Percentiles rank a stretch among this genome's conserved stretches.
These are phyloP conservation scores for Phytophthora chlamydospora DNA, from an alignment of 352 stramenopile genomes.

Conservation along the genomic window DNA sequence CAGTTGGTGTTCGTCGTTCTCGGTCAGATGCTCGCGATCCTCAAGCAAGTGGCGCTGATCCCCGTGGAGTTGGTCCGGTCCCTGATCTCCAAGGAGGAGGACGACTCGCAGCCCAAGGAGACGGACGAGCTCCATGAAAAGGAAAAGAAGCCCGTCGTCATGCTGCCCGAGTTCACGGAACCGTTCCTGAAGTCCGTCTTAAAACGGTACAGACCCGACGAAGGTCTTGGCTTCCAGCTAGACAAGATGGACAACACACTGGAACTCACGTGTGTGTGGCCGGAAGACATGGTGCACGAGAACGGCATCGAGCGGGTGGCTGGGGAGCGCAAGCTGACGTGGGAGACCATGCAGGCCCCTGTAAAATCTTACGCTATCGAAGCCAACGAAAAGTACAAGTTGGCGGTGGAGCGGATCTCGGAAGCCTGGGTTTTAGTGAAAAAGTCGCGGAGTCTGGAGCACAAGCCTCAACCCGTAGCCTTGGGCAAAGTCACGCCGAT, in stretches of 20 bases:
- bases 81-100: constrained; percentile 15
- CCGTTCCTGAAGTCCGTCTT: constrained; percentile 48
- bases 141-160: constrained; percentile 15
- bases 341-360: constrained; percentile 65
- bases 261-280: constrained; percentile 70
- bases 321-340: constrained; percentile 59
- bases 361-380: constrained; percentile 73
- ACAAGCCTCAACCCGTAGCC: constrained; percentile 6
- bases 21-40: constrained; percentile 16
- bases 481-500: constrained; percentile 23
- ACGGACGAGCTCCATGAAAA: constrained; percentile 20
- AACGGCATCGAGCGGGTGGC: constrained; percentile 37
- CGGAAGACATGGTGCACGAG: constrained; percentile 37
- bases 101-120: constrained; percentile 5
- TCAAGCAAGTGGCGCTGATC: constrained; percentile 24
- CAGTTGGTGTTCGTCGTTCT: constrained; percentile 38
- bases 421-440: constrained; percentile 27
- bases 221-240: constrained; percentile 46
- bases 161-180: constrained; percentile 52
- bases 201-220: constrained; percentile 35
- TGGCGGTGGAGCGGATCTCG: constrained; percentile 34
- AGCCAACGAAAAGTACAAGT: constrained; percentile 56
- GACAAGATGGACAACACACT: constrained; percentile 25
- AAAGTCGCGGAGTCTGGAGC: constrained; percentile 1
- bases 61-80: constrained; percentile 21